Evolutionary conservation across 768 basidiomycete species (phyloP), one percentile per base, ranked within the genome.

Genomic region (Lactifluus volemus): DNA sequence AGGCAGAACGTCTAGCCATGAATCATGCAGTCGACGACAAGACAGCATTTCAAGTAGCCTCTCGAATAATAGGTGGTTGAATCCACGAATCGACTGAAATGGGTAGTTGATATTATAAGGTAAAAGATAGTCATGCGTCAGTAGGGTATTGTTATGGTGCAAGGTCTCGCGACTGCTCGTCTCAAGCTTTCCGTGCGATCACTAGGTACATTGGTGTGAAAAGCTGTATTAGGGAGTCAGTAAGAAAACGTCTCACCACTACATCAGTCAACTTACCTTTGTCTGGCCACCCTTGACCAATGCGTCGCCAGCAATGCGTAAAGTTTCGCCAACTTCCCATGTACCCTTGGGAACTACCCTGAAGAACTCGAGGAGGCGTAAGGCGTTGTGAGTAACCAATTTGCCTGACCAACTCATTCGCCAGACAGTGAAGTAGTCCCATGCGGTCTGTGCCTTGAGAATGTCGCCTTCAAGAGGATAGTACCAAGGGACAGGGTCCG

Each of bases 401-500:
- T 82, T 82, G 25, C 97, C 97, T 63, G 86, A 84, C 81, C 82
- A 86, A 73, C 89, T 92, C 79, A 89, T 96, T 55, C 95, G 81
- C 87, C 88, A 92, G 41, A 90, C 88, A 10, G 87, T 89, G 65
- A 93, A 76, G 65, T 84, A 85, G 72, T 98, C 97, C 90, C 92
- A 97, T 39, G 83, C 70, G 1, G 95, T 98, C 77, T 99, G 96
- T 2, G 92, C 89, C 74, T 98, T 97, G 64, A 75, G 69, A 64
- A 97, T 79, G 72, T 99, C 92, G 64, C 97, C 96, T 73, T 97
- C 94, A 32, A 98, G 80, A 0, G 95, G 94, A 74, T 98, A 98
- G 75, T 95, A 99, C 97, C 97, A 99, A 0, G 86, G 84, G 39
- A 92, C 75, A 12, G 73, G 72, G 67, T 91, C 92, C 0, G 79